Evolutionary conservation across 345 rosid species (phyloP), one percentile per base, ranked within the genome.

Genomic region (Draba incana): DNA sequence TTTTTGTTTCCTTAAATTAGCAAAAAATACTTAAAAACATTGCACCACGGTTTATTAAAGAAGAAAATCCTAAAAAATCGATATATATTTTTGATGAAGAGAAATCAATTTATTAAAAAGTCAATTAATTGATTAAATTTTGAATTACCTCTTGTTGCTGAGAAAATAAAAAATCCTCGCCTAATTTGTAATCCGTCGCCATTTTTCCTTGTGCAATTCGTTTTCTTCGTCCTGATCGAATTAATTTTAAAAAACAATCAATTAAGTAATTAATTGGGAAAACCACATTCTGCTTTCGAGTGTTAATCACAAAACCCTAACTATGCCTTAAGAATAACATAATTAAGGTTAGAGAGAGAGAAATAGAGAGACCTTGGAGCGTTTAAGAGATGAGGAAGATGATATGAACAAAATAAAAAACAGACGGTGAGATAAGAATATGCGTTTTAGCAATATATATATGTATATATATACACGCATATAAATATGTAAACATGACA

Each of bases 131-230:
- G 6, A 37, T 35, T 8, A 8, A 35, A 35, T 35, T 35, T 7
- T 28, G 1, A 57, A 37, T 53, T 75, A 84, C 87, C 85, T 82
- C 80, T 28, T 70, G 62, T 23, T 78, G 69, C 48, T 75, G 83
- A 58, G 87, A 76, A 68, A 58, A 65, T 12, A 65, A 64, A 10
- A 58, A 61, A 45, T 81, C 82, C 12, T 79, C 79, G 44, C 68
- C 82, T 71, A 81, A 57, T 69, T 70, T 82, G 82, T 53, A 80
- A 54, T 79, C 87, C 11, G 83, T 84, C 88, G 85, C 25, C 72
- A 66, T 73, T 4, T 84, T 50, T 58, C 4, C 15, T 46, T 11
- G 20, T 25, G 35, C 41, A n/a, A n/a, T n/a, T n/a, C n/a, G n/a
- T n/a, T n/a, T n/a, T n/a, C n/a, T 56, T 38, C 27, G 50, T 56